phyloP scores from a whole-genome alignment of 495 filamentous ascomycete genomes.

The Penicillium soppii region DNA sequence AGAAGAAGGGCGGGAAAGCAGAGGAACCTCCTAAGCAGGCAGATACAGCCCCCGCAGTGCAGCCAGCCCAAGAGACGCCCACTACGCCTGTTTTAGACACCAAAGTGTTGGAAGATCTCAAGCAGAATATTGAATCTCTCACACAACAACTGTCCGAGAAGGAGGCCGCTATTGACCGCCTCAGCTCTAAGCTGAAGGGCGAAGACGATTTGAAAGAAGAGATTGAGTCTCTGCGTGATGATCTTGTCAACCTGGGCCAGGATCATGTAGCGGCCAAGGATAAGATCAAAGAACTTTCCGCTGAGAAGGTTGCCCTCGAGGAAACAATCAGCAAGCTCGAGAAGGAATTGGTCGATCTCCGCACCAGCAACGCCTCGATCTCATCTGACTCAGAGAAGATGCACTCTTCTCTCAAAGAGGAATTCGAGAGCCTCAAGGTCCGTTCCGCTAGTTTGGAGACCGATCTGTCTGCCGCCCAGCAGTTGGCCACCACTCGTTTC shows the following conservation, averaged over 20 bases:
- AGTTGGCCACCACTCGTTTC: constrained; percentile 80
- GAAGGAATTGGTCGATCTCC: constrained; percentile 59
- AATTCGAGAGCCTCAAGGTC: constrained; percentile 73
- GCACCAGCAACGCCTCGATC: constrained; percentile 49
- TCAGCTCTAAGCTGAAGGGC: constrained; percentile 65
- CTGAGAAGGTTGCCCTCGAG: constrained; percentile 59
- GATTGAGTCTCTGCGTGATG: constrained; percentile 79
- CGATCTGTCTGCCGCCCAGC: constrained; percentile 81
- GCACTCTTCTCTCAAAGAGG: constrained; percentile 59
- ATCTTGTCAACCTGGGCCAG: constrained; percentile 69
- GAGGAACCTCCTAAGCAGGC: constrained; percentile 40
- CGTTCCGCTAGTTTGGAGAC: constrained; percentile 70
- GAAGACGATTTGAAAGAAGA: constrained; percentile 84
- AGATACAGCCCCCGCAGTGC: constrained; percentile 19
- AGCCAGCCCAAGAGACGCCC: constrained; percentile 11
- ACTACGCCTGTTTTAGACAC: constrained; percentile 1
- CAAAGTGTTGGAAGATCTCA: constrained; percentile 41
- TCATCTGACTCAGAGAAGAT: constrained; percentile 53
- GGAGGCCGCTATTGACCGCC: constrained; percentile 63
- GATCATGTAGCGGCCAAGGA: constrained; percentile 84
- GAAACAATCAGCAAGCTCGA: constrained; percentile 65
- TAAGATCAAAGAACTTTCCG: constrained; percentile 64
- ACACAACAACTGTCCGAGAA: constrained; percentile 68
- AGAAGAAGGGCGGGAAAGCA: constrained; percentile 75
- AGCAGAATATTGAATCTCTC: constrained; percentile 53